These are phyloP conservation scores for Claviceps sp. DNA, from an alignment of 2,329 filamentous ascomycete species.

Conservation along the genomic window DNA sequence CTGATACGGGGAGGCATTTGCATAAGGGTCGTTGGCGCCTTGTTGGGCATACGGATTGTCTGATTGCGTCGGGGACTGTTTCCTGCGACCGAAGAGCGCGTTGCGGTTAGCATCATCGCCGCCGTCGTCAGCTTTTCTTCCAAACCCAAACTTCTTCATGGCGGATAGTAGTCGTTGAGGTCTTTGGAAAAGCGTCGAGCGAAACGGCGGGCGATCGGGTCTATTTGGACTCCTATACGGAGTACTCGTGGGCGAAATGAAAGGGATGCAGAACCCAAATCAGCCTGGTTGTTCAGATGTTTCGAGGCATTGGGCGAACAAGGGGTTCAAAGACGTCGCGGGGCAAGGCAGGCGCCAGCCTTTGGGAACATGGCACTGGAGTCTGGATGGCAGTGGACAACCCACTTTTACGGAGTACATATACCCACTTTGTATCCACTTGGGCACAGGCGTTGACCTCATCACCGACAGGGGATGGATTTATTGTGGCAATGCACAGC, in stretches of 20 bases:
- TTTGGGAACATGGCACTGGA: neutral
- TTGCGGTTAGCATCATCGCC: constrained; percentile 34
- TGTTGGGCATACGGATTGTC: constrained; percentile 47
- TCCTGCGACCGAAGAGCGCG: constrained; percentile 42
- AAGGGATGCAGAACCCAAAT: neutral
- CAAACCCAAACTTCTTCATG: constrained; percentile 50
- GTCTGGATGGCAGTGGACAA: too few relatives aligned
- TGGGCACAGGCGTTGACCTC: neutral
- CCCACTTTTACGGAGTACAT: too few relatives aligned
- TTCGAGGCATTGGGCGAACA: neutral
- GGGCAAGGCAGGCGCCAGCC: neutral
- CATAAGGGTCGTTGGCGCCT: constrained; percentile 35
- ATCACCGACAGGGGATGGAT: neutral
- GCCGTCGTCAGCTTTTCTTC: constrained; percentile 39
- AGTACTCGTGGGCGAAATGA: neutral
- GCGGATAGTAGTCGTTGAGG: neutral
- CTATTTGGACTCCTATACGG: neutral
- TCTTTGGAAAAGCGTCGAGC: neutral
- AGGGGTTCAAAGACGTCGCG: neutral
- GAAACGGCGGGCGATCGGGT: neutral
- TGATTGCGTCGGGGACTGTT: constrained; percentile 29
- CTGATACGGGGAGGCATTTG: constrained; percentile 32
- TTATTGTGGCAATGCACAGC: neutral
- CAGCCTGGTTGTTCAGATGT: neutral
- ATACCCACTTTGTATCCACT: neutral